Evolutionary conservation across 257 asterid species (phyloP), one percentile per base, ranked within the genome.

Genomic region (Solanum sejunctum): DNA sequence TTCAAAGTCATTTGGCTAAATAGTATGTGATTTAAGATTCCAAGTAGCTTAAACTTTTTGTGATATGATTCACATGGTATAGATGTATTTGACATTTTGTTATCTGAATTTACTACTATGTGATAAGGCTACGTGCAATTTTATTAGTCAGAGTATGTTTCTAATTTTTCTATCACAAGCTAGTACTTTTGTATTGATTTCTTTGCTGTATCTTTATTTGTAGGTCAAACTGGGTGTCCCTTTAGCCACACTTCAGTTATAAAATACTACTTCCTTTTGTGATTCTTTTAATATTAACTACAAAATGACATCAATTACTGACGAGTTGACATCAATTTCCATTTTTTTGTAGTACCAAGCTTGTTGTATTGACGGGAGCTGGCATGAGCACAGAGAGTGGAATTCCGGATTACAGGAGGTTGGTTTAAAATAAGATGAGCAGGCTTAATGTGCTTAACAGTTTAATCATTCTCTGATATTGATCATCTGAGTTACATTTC

Each of bases 341-440:
- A 73, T 80, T 67, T 32, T 66, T 41, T 75, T 88, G 88, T 95
- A 96, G 99, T 86, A 92, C 94, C 39, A 93, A 90, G 83, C 93
- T 96, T 89, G 94, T 94, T 87, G 89, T 96, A 85, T 88, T 96
- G 91, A 92, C 98, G 57, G 98, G 99, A 86, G 99, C 98, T 70
- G 99, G 98, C 79, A 94, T 96, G 80, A 96, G 99, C 92, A 96
- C 99, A 63, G 98, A 96, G 90, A 93, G 98, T 66, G 99, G 99
- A 69, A 96, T 96, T 91, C 99, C 99, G 84, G 98, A 96, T 87
- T 96, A 96, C 88, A 90, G 98, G 88, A 96, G 99, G 99, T 96
- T 83, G 69, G 45, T 54, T 84, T 81, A 81, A 2, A 41, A 63
- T 55, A 21, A 52, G 26, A 78, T 52, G 12, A 78, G 28, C 21